These are phyloP conservation scores for Dryas alaskensis DNA, from an alignment of 306 rosid genomes.

Conservation along the genomic window DNA sequence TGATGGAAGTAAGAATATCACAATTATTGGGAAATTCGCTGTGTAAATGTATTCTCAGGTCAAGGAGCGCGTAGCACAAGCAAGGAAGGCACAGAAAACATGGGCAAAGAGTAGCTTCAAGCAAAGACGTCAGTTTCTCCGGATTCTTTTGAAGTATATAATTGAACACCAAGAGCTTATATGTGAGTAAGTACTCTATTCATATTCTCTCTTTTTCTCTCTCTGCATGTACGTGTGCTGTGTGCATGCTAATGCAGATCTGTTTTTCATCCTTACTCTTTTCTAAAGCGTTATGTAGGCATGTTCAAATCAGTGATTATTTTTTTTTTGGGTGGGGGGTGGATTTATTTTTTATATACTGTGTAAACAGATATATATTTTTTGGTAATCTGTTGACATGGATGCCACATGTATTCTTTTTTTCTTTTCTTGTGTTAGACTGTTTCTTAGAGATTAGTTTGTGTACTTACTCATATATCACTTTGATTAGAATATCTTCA, in stretches of 20 bases:
- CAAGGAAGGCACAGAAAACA: conserved; percentile 77
- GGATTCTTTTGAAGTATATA: conserved; percentile 80
- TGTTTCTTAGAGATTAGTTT: conserved; percentile 10
- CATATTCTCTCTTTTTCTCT: conserved; percentile 4
- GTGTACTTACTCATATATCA: conserved; percentile 22
- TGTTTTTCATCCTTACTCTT: background rate
- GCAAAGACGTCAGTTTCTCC: conserved; percentile 83
- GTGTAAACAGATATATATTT: background rate
- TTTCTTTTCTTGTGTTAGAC: conserved; percentile 11
- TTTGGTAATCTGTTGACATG: background rate
- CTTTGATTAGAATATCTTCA: conserved; percentile 67
- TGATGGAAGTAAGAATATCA: conserved; percentile 3
- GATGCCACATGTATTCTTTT: background rate
- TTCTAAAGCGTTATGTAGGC: background rate
- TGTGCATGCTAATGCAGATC: background rate
- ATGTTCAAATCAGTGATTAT: background rate
- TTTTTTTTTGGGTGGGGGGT: background rate
- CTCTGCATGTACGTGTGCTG: conserved; percentile 8
- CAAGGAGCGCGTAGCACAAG: conserved; percentile 70
- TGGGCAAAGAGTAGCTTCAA: conserved; percentile 91
- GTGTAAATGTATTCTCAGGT: conserved; percentile 49
- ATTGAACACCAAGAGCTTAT: conserved; percentile 81
- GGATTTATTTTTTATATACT: background rate
- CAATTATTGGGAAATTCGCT: conserved; percentile 18
- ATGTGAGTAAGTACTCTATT: conserved; percentile 74